Conservation (phyloP, 2,329 filamentous ascomycete species). For the Ceratocystis destructans region DNA sequence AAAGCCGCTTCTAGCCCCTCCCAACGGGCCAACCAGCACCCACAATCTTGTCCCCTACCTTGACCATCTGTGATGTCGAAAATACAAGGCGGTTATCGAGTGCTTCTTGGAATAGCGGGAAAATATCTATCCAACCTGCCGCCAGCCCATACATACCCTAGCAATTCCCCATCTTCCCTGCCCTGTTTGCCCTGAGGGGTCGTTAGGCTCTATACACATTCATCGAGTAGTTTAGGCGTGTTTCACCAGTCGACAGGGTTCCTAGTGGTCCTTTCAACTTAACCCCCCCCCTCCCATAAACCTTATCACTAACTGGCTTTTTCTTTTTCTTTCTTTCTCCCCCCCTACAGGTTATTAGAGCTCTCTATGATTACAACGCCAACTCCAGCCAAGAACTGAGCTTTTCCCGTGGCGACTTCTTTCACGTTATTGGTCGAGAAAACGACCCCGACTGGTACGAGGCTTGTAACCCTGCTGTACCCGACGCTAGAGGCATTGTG, state of each 20-base stretch:
- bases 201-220: neutral
- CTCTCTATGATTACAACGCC: slow-evolving; percentile 82
- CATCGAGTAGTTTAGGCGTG: neutral
- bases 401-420: slow-evolving; percentile 92
- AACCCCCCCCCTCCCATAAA: slow-evolving; percentile 3
- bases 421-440: slow-evolving; percentile 93
- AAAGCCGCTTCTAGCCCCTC: slow-evolving; percentile 7
- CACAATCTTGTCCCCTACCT: neutral
- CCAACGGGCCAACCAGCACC: neutral
- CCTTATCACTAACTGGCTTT: slow-evolving; percentile 13
- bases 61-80: neutral
- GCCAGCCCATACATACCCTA: neutral
- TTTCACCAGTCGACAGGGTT: slow-evolving; percentile 13
- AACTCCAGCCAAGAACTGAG: slow-evolving; percentile 64
- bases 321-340: slow-evolving; percentile 10
- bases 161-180: neutral
- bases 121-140: neutral
- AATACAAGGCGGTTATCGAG: neutral
- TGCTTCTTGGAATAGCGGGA: neutral
- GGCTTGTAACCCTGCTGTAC: slow-evolving; percentile 85
- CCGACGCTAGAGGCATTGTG: slow-evolving; percentile 76
- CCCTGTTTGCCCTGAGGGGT: neutral
- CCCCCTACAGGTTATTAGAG: slow-evolving; percentile 69
- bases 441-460: slow-evolving; percentile 96
- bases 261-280: neutral